Evolutionary conservation across 2,329 filamentous ascomycete species (phyloP).

Genomic region (Ilyonectria destructans): DNA sequence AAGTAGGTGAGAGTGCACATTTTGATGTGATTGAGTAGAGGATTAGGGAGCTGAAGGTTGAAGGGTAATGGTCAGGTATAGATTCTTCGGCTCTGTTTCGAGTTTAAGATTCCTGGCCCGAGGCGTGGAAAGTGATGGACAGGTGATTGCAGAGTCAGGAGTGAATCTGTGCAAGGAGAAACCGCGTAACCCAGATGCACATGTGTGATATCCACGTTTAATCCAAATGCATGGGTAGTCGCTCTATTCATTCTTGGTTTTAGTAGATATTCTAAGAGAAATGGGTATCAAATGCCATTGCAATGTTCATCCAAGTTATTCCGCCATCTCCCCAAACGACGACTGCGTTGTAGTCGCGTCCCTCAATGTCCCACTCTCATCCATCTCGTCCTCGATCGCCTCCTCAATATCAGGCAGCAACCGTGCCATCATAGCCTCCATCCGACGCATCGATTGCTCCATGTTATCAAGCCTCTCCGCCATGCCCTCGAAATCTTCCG

Average conservation of each 20-base stretch:
- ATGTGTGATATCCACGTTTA: not conserved
- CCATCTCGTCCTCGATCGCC: conserved; percentile 47
- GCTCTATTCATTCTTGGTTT: not conserved
- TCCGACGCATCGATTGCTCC: conserved; percentile 65
- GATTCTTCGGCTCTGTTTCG: not conserved
- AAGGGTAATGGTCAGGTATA: not conserved
- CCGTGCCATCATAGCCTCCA: conserved; percentile 64
- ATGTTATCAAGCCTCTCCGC: conserved; percentile 63
- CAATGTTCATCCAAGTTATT: conserved; percentile 28
- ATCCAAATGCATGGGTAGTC: not conserved
- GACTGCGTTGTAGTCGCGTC: conserved; percentile 51
- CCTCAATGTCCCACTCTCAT: conserved; percentile 50
- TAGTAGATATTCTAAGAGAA: not conserved
- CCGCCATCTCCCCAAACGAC: conserved; percentile 45
- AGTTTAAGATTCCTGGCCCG: not conserved
- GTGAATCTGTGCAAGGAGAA: conserved; percentile 2
- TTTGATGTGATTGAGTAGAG: not conserved
- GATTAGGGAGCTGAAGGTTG: too few relatives aligned
- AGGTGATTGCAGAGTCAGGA: not conserved
- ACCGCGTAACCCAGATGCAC: not conserved
- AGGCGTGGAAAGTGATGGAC: not conserved
- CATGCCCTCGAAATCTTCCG: conserved; percentile 63
- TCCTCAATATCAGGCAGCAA: conserved; percentile 54
- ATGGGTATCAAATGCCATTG: conserved; percentile 21
- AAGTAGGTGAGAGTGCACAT: conserved; percentile 69